A percentile compares a stretch with the other conserved stretches of the same genome.
Conservation (phyloP, 192 early-diverging fungal species). For the Backusella westeae region DNA sequence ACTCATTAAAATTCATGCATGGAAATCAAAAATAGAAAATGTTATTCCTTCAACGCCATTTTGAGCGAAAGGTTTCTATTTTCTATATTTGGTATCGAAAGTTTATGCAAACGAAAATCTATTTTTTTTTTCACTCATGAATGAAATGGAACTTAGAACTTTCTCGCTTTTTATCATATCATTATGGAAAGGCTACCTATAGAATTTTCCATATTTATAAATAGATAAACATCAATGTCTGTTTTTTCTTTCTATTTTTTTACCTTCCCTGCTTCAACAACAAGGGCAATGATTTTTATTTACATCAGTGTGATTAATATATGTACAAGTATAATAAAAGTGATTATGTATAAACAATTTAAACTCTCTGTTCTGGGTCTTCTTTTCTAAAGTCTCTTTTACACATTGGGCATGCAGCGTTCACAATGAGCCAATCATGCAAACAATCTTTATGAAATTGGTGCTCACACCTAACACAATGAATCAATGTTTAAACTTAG, state of each 20-base stretch:
- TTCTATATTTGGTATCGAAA: too few species aligned
- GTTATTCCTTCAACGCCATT: too few species aligned
- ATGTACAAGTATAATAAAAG: neutral
- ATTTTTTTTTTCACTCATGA: too few species aligned
- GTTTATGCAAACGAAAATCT: too few species aligned
- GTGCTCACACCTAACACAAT: constrained; percentile 50
- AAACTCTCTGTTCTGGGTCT: neutral
- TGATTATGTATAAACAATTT: neutral
- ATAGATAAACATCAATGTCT: neutral
- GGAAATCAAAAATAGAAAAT: too few species aligned
- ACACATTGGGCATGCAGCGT: constrained; percentile 75
- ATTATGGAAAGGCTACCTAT: neutral
- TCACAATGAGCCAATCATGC: constrained; percentile 76
- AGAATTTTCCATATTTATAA: neutral
- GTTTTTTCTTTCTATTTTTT: neutral
- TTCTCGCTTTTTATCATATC: neutral
- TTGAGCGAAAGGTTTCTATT: too few species aligned
- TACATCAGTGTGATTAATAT: neutral
- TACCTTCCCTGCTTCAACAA: too few species aligned
- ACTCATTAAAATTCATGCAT: too few species aligned
- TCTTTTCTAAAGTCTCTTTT: constrained; percentile 54
- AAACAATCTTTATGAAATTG: constrained; percentile 83
- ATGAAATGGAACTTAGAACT: neutral
- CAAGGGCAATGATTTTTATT: neutral
- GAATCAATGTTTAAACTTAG: neutral